Base-by-base conservation (phyloP, 495 filamentous ascomycete genomes). In the Elasticomyces elasticus region DNA sequence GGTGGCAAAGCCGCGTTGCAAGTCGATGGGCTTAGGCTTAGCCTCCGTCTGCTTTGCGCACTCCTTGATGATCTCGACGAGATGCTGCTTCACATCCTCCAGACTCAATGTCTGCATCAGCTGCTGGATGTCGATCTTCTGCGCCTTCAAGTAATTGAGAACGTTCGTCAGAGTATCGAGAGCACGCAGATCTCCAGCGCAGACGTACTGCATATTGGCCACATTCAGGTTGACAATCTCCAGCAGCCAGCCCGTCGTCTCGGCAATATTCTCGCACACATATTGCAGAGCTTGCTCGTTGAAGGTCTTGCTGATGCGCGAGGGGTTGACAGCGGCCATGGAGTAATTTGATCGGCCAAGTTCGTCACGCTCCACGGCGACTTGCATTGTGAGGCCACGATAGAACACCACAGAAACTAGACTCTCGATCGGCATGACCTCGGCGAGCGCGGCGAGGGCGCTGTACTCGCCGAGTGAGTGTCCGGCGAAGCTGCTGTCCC, bases 191-290 rank as follows among this genome's bases (percentile, higher is more conserved):
- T 98, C 92, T 70, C 92, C 92, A 62, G 92, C 92, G 64, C 88
- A 94, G 58, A 98, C 92, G 66, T 98, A 98, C 69, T 98, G 92
- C 86, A 87, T 85, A 74, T 98, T 96, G 63, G 89, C 85, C 60
- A 98, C 87, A 72, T 98, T 98, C 77, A 87, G 92, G 71, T 98
- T 98, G 79, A 98, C 92, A 69, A 98, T 95, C 71, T 98, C 92
- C 50, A 98, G 71, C 6, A 98, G 78, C 92, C 92, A 97, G 52
- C 81, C 83, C 5, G 94, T 97, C 67, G 85, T 83, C 65, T 94
- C 89, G 5, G 89, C 76, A 50, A 98, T 88, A 71, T 85, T 91
- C 72, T 85, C 87, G 43, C 96, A 89, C 20, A 97, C 86, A 63
- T 94, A 97, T 63, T 94, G 91, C 52, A 98, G 75, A 17, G 92